Base-by-base conservation (phyloP, 2,329 filamentous ascomycete genomes). In the Fusarium napiforme region DNA sequence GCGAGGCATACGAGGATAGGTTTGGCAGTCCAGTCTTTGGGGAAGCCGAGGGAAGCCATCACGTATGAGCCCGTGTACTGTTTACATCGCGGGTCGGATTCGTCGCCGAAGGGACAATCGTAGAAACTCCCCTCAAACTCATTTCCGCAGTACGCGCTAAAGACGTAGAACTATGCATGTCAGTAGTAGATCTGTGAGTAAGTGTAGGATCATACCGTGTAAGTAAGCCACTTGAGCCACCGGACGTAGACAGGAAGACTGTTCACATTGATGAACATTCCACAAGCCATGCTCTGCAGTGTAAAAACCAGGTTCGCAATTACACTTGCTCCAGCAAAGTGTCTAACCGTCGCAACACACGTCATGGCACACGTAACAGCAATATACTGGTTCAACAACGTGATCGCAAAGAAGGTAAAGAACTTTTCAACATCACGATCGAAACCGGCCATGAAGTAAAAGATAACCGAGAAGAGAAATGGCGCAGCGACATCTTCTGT, bases 371-470 rank as follows among this genome's bases (percentile, higher is more conserved):
- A 92, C 2, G 89, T 92, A 15, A 95, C 89, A 2, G 92, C 89
- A 40, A 93, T 91, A 72, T 93, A 94, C 67, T 95, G 93, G 49
- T 90, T 91, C 7, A 95, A 80, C 9, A 95, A 80, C 0, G 91
- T 87, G 42, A 94, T 85, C 6, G 87, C 84, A 72, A 95, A 92
- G 82, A 94, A 95, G 2, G 87, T 90, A 65, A 95, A 91, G 80
- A 94, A 95, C 60, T 92, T 89, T 4, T 77, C 81, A 0, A 86
- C 88, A 14, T 91, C 87, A 6, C 87, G 84, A 52, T 93, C 89
- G 74, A 94, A 93, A 1, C 92, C 92, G 11, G 90, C 89, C 91
- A 95, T 94, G 79, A 93, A 95, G 80, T 95, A 95, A 77, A 91
- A 91, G 12, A 95, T 91, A 4, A 90, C 82, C 10, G 90, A 90